Base-by-base conservation (phyloP, 2,329 filamentous ascomycete species). In the Diaporthe velutina region DNA sequence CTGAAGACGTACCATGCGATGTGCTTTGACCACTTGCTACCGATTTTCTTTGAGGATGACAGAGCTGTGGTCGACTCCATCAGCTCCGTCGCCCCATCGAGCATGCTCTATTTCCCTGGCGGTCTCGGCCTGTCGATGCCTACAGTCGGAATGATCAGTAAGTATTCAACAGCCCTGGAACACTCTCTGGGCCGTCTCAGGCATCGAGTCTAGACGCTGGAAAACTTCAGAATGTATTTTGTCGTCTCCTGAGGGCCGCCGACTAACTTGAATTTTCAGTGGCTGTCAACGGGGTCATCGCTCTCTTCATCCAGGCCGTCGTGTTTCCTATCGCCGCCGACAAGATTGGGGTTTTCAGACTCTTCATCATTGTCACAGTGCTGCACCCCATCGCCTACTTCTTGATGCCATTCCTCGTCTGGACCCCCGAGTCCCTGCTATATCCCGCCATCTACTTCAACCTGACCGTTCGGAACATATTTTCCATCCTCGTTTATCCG, bases 1-100 rank as follows among this genome's bases (percentile, higher is more conserved):
- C 38, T 30, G 17, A 70, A 74, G 74, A 97, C 95, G 6, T 98
- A 98, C 82, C 96, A 98, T 84, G 95, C 93, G 50, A 98, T 98
- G 95, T 95, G 94, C 0, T 98, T 95, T 83, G 96, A 98, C 80
- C 94, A 98, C 81, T 89, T 98, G 0, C 88, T 98, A 71, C 96
- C 96, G 10, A 98, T 98, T 75, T 98, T 98, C 84, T 91, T 98
- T 70, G 95, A 98, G 82, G 95, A 98, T 79, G 88, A 92, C 54
- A 89, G 90, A 81, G 85, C 60, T 83, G 85, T 55, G 81, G 85
- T 8, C 77, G 76, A 82, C 55, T 78, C 78, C 70, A 52, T 54
- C 33, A 76, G 78, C 33, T 78, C 81, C 2, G 76, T 80, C 8
- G 76, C 79, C 8, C 74, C 79, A n/a, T 79, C 80, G 55, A 88